Evolutionary conservation across 345 rosid genomes (phyloP).

Genomic region (Syzygium aromaticum): DNA sequence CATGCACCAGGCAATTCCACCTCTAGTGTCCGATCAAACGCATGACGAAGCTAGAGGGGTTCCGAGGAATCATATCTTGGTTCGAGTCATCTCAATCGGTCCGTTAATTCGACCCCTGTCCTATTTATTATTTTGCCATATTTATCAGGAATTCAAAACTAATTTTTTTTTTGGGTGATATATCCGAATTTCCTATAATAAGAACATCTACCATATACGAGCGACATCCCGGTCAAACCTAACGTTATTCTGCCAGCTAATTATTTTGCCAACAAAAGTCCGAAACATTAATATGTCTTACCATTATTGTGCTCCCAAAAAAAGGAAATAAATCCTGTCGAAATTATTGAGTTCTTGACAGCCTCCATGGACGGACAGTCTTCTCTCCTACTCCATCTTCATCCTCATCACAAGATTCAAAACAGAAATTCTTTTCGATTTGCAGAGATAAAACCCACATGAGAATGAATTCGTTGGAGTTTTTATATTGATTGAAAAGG

Average conservation of each 20-base stretch:
- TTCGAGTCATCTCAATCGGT: neutral
- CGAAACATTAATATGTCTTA: neutral
- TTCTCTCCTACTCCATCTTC: neutral
- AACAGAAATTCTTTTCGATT: neutral
- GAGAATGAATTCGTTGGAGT: neutral
- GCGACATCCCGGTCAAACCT: neutral
- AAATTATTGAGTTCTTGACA: neutral
- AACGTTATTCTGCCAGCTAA: neutral
- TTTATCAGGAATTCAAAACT: neutral
- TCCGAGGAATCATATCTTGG: neutral
- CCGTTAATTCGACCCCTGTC: neutral
- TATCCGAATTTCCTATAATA: neutral
- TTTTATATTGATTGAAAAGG: too few relatives aligned
- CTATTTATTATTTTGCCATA: neutral
- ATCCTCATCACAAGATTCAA: neutral
- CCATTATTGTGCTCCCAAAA: neutral
- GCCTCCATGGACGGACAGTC: neutral
- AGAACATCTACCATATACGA: neutral
- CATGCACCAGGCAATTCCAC: neutral
- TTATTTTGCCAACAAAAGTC: neutral
- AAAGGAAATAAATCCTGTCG: neutral
- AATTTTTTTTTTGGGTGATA: neutral
- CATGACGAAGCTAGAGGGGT: rapidly evolving
- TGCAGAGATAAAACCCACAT: neutral
- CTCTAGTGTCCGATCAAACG: neutral